Percentiles rank a stretch among this genome's conserved stretches.
These are phyloP conservation scores for Prunus salicina DNA, from an alignment of 306 rosid species.

Conservation along the genomic window DNA sequence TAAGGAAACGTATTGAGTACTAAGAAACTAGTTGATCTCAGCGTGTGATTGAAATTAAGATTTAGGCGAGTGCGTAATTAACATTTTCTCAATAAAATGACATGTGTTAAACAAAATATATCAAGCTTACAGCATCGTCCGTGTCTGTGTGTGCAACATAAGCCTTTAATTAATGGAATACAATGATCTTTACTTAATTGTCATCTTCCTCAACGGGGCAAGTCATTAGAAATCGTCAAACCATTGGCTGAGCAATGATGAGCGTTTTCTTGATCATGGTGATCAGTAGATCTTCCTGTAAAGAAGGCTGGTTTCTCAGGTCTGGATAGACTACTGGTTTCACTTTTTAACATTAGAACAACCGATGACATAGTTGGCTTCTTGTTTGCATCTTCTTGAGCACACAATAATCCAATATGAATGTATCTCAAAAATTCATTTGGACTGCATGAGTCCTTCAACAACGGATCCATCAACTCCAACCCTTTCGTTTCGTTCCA, in stretches of 20 bases:
- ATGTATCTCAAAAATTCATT: neutral
- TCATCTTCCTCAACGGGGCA: neutral
- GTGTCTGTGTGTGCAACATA: too few relatives aligned
- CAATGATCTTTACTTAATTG: neutral
- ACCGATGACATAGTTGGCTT: constrained; percentile 52
- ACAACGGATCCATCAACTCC: neutral
- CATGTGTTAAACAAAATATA: too few relatives aligned
- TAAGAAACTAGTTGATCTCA: too few relatives aligned
- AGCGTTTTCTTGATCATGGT: neutral
- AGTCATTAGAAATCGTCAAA: constrained; percentile 17
- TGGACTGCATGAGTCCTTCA: neutral
- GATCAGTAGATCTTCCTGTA: constrained; percentile 24
- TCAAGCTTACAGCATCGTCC: too few relatives aligned
- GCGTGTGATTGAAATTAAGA: too few relatives aligned
- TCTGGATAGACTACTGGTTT: constrained; percentile 17
- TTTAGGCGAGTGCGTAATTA: too few relatives aligned
- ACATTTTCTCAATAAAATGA: too few relatives aligned
- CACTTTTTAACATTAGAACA: constrained; percentile 38
- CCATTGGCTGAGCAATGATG: constrained; percentile 19
- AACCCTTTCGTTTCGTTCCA: neutral
- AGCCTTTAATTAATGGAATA: neutral
- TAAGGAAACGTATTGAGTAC: too few relatives aligned
- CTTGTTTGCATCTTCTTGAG: constrained; percentile 46
- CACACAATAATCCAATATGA: constrained; percentile 23
- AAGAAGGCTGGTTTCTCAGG: constrained; percentile 39